Base-by-base conservation (phyloP, 345 rosid species). In the Ceriops zippeliana region DNA sequence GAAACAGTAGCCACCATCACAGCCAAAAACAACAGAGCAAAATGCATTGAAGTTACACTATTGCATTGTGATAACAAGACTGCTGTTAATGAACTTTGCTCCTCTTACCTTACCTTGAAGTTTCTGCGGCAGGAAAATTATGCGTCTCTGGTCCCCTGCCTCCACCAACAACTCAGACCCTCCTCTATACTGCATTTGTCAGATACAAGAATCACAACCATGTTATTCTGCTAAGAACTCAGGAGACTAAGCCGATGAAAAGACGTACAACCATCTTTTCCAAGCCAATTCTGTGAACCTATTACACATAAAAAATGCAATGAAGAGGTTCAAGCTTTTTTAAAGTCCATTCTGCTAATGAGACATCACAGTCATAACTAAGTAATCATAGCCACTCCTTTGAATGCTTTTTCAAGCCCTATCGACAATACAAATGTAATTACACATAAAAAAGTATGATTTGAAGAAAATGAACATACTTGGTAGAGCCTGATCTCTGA, bases 401-500 rank as follows among this genome's bases (percentile, higher is more conserved):
- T 19, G 70, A 56, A 67, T 58, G 42, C 32, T 35, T 57, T 57
- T 58, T 27, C 49, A 13, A 56, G 28, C n/a, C 34, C 38, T 7
- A 32, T 34, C 19, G 19, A 53, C 24, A 35, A 32, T 28, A 7
- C 7, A 61, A n/a, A 1, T 28, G 38, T 6, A n/a, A 20, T 27
- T 17, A 11, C 5, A 30, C 49, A 13, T 42, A 13, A 42, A 42
- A 32, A 56, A 35, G 2, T 2, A 42, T 42, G 49, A 42, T 11
- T 42, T 42, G 4, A 37, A 61, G 63, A 65, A 53, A 38, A 5
- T 52, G 42, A 51, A 68, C 78, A 21, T 85, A 90, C 98, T 81
- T 93, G 98, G 78, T 84, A 90, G 46, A 90, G 83, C 86, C 86
- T 90, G 83, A 90, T 90, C 81, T 93, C 97, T 10, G 98, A 83